These are phyloP conservation scores for Penicillium aurantiogriseum DNA, from an alignment of 2,329 filamentous ascomycete species.

Conservation along the genomic window DNA sequence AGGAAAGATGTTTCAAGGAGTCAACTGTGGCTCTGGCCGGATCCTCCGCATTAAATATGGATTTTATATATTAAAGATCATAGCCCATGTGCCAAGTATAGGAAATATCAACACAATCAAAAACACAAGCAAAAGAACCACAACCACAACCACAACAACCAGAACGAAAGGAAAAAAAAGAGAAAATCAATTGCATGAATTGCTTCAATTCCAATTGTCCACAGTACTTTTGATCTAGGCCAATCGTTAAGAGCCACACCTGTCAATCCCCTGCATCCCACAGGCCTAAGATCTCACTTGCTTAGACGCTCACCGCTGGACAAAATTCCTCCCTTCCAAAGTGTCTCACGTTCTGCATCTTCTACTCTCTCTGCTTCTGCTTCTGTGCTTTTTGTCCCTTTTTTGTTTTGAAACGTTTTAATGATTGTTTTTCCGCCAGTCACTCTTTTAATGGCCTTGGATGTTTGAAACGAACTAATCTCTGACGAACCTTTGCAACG, in stretches of 20 bases:
- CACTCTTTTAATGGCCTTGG: conserved; percentile 35
- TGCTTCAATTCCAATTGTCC: background rate
- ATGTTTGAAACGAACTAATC: conserved; percentile 26
- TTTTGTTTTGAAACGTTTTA: conserved; percentile 20
- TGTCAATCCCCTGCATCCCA: conserved; percentile 19
- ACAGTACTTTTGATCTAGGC: background rate
- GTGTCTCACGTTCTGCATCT: conserved; percentile 15
- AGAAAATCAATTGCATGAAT: background rate
- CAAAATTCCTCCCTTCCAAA: conserved; percentile 24
- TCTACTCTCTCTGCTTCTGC: conserved; percentile 11
- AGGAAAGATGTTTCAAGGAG: background rate
- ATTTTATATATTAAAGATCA: background rate
- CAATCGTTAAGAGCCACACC: conserved; percentile 4
- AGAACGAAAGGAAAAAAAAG: no score
- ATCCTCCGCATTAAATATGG: background rate
- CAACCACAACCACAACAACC: background rate
- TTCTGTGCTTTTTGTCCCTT: conserved; percentile 18
- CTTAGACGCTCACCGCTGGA: conserved; percentile 31
- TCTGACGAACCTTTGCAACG: conserved; percentile 25
- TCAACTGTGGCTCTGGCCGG: background rate
- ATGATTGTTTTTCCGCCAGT: conserved; percentile 25
- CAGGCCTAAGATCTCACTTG: conserved; percentile 15
- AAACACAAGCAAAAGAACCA: no score
- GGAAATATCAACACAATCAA: background rate
- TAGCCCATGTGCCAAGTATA: no score